Conservation (phyloP, 768 basidiomycete genomes). For the Trametes maxima region DNA sequence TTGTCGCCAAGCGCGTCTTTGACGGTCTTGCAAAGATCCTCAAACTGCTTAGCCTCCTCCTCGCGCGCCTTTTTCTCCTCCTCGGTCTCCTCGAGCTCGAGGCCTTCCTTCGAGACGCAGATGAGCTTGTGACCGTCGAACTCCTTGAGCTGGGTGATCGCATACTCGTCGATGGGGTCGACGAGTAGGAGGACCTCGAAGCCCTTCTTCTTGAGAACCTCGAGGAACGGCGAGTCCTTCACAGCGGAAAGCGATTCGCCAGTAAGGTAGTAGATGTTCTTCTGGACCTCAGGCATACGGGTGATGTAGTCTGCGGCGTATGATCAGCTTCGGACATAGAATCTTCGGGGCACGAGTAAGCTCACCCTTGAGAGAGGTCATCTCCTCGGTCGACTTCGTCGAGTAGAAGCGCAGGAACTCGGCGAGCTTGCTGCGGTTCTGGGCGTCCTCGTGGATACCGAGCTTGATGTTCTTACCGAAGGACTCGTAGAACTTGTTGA, state of each 20-base stretch:
- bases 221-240: conserved; percentile 97
- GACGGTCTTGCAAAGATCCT: conserved; percentile 89
- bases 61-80: conserved; percentile 95
- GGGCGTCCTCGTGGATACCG: conserved; percentile 98
- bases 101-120: conserved; percentile 98
- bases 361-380: conserved; percentile 89
- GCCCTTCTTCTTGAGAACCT: conserved; percentile 99
- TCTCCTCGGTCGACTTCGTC: conserved; percentile 90
- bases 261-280: conserved; percentile 99
- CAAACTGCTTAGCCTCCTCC: conserved; percentile 79
- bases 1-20: conserved; percentile 99
- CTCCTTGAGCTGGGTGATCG: conserved; percentile 98
- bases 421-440: conserved; percentile 98
- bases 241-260: conserved; percentile 93
- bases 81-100: conserved; percentile 98
- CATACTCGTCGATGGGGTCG: conserved; percentile 99
- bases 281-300: conserved; percentile 98
- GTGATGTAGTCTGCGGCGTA: conserved; percentile 86
- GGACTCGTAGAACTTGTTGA: conserved; percentile 93
- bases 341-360: background rate
- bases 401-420: conserved; percentile 99
- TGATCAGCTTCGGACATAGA: conserved; percentile 2
- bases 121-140: conserved; percentile 97
- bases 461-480: conserved; percentile 99
- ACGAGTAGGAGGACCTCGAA: conserved; percentile 97